Conservation (phyloP, 768 basidiomycete species). For the Hysterangium stoloniferum region DNA sequence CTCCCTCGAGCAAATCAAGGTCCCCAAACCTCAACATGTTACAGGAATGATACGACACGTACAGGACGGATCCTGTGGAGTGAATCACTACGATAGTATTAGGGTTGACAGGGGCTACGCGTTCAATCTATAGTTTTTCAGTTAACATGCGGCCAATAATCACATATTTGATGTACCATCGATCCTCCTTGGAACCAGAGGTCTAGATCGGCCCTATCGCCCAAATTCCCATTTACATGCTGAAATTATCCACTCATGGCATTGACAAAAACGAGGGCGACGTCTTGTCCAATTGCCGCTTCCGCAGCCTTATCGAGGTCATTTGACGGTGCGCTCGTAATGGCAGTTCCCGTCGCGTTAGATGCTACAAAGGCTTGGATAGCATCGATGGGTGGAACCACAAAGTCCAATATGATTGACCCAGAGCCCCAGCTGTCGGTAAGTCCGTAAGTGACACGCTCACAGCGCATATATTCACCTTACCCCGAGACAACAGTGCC, state of each 20-base stretch:
- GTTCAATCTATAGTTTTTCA: conserved; percentile 14
- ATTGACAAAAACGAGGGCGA: conserved; percentile 20
- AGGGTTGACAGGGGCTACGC: conserved; percentile 13
- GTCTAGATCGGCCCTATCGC: conserved; percentile 15
- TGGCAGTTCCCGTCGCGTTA: background rate
- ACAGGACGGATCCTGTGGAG: conserved; percentile 50
- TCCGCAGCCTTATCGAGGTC: conserved; percentile 11
- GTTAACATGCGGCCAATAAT: background rate
- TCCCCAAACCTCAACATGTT: no score
- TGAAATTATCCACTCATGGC: conserved; percentile 12
- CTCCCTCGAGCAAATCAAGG: no score
- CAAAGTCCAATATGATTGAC: conserved; percentile 15
- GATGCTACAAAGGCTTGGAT: conserved; percentile 14
- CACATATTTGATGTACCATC: conserved; percentile 4
- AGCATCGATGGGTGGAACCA: conserved; percentile 18
- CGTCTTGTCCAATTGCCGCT: conserved; percentile 15
- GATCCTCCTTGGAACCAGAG: conserved; percentile 13
- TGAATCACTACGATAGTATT: conserved; percentile 70
- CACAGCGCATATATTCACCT: background rate
- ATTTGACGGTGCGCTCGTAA: conserved; percentile 10
- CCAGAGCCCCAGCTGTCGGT: conserved; percentile 19
- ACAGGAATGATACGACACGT: no score
- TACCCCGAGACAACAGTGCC: conserved; percentile 16
- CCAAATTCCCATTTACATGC: conserved; percentile 14
- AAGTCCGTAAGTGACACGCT: background rate